Conservation (phyloP, 2,329 filamentous ascomycete species). For the Metarhizium rileyi region DNA sequence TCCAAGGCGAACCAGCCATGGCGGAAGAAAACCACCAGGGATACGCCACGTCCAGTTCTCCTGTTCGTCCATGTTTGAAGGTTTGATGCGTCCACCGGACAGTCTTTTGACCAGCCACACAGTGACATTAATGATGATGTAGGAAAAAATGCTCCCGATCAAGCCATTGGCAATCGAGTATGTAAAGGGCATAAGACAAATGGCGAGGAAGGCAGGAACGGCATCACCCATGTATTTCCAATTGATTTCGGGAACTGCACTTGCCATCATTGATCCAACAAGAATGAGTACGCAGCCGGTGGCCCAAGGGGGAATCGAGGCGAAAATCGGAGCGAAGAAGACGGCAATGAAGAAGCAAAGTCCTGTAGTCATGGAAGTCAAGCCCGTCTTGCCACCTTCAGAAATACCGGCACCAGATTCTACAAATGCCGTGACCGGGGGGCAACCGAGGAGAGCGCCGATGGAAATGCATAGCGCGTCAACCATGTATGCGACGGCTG, state of each 20-base stretch:
- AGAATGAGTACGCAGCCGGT: conserved; percentile 82
- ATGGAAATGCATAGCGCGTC: conserved; percentile 73
- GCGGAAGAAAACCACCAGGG: conserved; percentile 63
- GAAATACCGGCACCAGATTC: conserved; percentile 87
- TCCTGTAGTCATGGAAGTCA: conserved; percentile 72
- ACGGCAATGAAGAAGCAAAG: conserved; percentile 79
- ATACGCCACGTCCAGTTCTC: conserved; percentile 74
- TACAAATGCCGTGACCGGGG: conserved; percentile 79
- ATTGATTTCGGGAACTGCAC: conserved; percentile 73
- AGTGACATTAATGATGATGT: conserved; percentile 63
- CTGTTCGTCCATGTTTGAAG: conserved; percentile 65
- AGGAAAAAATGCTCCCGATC: conserved; percentile 69
- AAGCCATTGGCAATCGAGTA: conserved; percentile 83
- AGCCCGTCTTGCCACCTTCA: conserved; percentile 73
- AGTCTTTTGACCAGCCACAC: conserved; percentile 60
- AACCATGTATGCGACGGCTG: conserved; percentile 72
- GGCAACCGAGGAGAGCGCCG: conserved; percentile 65
- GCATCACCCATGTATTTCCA: conserved; percentile 80
- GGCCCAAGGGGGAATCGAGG: conserved; percentile 81
- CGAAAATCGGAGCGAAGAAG: conserved; percentile 86
- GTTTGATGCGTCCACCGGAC: conserved; percentile 60
- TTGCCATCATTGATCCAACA: conserved; percentile 81
- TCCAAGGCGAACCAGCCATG: conserved; percentile 56
- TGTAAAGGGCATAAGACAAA: conserved; percentile 80
- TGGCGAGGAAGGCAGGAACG: conserved; percentile 74